These are phyloP conservation scores for Berkeleyomyces rouxiae DNA, from an alignment of 2,329 filamentous ascomycete genomes.

Conservation along the genomic window DNA sequence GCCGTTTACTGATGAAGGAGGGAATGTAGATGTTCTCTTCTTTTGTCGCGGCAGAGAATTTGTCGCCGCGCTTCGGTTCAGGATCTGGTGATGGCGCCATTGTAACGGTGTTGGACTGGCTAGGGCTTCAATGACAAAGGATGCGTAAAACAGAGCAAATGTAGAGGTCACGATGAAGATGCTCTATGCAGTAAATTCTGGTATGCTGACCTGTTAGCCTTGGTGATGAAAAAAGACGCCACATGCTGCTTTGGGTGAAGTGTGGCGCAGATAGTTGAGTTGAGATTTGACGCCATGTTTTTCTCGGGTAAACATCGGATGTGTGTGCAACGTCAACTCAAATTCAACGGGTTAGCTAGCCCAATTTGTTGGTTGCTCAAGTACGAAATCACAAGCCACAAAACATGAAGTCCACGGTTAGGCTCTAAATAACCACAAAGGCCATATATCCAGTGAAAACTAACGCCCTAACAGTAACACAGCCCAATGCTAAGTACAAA, in stretches of 20 bases:
- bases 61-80: constrained; percentile 2
- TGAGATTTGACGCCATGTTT: neutral
- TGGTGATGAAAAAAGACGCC: neutral
- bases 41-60: constrained; percentile 37
- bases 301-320: neutral
- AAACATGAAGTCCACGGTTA: neutral
- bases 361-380: neutral
- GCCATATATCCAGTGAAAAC: neutral
- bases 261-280: neutral
- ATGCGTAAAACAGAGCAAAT: neutral
- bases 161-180: neutral
- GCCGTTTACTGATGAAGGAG: constrained; percentile 92
- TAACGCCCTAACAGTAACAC: neutral
- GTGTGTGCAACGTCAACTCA: neutral
- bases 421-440: neutral
- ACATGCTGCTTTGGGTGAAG: neutral
- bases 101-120: neutral
- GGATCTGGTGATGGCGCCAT: constrained; percentile 4
- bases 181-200: neutral
- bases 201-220: neutral
- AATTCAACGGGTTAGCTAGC: neutral
- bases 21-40: constrained; percentile 98
- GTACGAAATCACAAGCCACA: neutral
- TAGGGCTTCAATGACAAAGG: neutral
- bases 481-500: neutral